Conservation (phyloP, 768 basidiomycete species). For the Phylloporus sp. region DNA sequence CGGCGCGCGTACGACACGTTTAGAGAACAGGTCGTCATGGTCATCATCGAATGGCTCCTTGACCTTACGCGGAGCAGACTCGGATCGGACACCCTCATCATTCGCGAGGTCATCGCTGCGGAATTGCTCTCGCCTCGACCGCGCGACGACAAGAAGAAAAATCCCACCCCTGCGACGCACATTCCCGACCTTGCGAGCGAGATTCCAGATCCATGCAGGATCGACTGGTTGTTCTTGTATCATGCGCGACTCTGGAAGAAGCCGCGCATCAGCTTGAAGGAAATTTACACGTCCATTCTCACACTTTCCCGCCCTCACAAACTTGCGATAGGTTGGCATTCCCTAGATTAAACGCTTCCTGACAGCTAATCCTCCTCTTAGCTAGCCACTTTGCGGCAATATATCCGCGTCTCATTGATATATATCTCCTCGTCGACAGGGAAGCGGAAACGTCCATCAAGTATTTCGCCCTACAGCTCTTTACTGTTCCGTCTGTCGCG, state of each 20-base stretch:
- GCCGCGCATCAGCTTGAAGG: slow-evolving; percentile 73
- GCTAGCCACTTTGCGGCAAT: slow-evolving; percentile 80
- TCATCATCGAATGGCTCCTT: slow-evolving; percentile 82
- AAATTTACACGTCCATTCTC: slow-evolving; percentile 72
- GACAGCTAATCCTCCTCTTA: slow-evolving; percentile 27
- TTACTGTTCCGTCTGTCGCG: slow-evolving; percentile 85
- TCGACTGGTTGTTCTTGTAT: slow-evolving; percentile 76
- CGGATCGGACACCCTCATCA: slow-evolving; percentile 57
- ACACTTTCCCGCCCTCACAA: slow-evolving; percentile 71
- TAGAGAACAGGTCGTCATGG: slow-evolving; percentile 76
- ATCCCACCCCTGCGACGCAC: slow-evolving; percentile 36
- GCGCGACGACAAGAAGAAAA: slow-evolving; percentile 45
- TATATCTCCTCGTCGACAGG: slow-evolving; percentile 87
- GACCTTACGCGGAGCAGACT: slow-evolving; percentile 73
- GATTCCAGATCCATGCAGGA: slow-evolving; percentile 49
- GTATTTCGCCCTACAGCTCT: slow-evolving; percentile 88
- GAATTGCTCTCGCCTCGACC: slow-evolving; percentile 62
- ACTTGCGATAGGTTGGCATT: slow-evolving; percentile 60
- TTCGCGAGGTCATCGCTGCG: slow-evolving; percentile 68
- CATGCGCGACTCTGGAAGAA: slow-evolving; percentile 85
- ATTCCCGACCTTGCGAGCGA: slow-evolving; percentile 36
- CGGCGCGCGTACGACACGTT: slow-evolving; percentile 85
- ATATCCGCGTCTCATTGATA: slow-evolving; percentile 83
- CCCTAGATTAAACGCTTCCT: neutral
- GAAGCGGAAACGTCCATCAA: slow-evolving; percentile 95